Evolutionary conservation across 1,284 basidiomycete genomes (phyloP).

Genomic region (Pseudozyma flocculosa): DNA sequence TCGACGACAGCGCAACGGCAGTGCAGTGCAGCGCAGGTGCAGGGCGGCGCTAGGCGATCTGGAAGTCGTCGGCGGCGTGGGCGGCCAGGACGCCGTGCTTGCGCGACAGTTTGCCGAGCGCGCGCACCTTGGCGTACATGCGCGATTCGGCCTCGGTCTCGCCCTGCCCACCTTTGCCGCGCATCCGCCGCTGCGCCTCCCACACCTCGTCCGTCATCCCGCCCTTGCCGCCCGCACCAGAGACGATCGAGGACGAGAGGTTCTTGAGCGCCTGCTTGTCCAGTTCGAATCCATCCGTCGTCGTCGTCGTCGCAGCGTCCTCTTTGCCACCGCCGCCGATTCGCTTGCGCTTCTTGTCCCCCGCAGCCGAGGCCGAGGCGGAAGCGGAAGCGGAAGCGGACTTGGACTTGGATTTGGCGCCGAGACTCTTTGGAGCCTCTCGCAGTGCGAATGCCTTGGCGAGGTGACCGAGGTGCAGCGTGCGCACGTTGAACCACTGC

Average conservation of each 20-base stretch:
- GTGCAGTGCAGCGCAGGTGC: too few relatives aligned
- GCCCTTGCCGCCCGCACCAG: constrained; percentile 10
- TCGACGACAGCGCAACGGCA: too few relatives aligned
- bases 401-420: constrained; percentile 15
- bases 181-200: constrained; percentile 9
- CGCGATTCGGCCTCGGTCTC: constrained; percentile 70
- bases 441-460: constrained; percentile 95
- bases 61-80: constrained; percentile 63
- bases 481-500: constrained; percentile 88
- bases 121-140: constrained; percentile 83
- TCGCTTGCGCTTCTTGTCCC: constrained; percentile 1
- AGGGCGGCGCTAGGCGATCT: constrained; percentile 40
- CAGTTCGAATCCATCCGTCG: not conserved
- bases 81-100: constrained; percentile 76
- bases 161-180: constrained; percentile 3
- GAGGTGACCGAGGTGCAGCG: constrained; percentile 91
- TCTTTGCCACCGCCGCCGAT: not conserved
- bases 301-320: not conserved
- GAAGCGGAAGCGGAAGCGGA: constrained; percentile 6
- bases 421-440: constrained; percentile 78
- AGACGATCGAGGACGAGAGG: constrained; percentile 5
- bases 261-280: not conserved
- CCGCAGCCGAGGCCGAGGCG: constrained; percentile 3
- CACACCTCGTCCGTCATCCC: not conserved
- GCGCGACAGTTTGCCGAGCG: constrained; percentile 78